These are phyloP conservation scores for Mycocentrospora acerina DNA, from an alignment of 2,329 filamentous ascomycete species.

Conservation along the genomic window DNA sequence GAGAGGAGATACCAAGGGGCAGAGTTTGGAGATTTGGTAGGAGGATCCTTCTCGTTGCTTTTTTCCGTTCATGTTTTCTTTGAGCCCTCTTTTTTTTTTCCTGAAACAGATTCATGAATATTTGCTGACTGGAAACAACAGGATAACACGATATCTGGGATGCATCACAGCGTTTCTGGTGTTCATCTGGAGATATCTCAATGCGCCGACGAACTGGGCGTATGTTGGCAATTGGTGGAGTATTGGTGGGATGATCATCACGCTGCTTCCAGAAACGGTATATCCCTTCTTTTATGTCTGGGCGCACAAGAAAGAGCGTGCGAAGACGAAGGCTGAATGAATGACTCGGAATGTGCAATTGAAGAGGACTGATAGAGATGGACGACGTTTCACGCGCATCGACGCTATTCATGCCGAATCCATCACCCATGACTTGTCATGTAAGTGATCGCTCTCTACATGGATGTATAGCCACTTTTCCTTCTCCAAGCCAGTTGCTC, in stretches of 20 bases:
- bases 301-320: slow-evolving; percentile 27
- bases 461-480: no score
- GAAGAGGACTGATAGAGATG: no score
- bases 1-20: slow-evolving; percentile 39
- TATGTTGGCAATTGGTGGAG: slow-evolving; percentile 42
- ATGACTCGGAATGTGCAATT: no score
- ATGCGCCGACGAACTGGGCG: slow-evolving; percentile 42
- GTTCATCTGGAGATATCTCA: slow-evolving; percentile 44
- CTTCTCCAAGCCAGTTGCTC: no score
- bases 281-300: slow-evolving; percentile 44
- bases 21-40: slow-evolving; percentile 45
- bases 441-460: no score
- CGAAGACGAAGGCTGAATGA: slow-evolving; percentile 10
- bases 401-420: no score
- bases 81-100: no score
- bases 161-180: slow-evolving; percentile 43
- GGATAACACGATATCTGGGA: slow-evolving; percentile 43
- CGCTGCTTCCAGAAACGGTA: slow-evolving; percentile 42
- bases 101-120: no score
- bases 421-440: no score
- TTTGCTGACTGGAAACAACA: slow-evolving; percentile 10
- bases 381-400: no score
- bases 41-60: no score
- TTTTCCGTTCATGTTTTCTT: no score
- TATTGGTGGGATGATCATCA: slow-evolving; percentile 36